Evolutionary conservation across 495 filamentous ascomycete species (phyloP).

Genomic region (Talaromyces stipitatus): DNA sequence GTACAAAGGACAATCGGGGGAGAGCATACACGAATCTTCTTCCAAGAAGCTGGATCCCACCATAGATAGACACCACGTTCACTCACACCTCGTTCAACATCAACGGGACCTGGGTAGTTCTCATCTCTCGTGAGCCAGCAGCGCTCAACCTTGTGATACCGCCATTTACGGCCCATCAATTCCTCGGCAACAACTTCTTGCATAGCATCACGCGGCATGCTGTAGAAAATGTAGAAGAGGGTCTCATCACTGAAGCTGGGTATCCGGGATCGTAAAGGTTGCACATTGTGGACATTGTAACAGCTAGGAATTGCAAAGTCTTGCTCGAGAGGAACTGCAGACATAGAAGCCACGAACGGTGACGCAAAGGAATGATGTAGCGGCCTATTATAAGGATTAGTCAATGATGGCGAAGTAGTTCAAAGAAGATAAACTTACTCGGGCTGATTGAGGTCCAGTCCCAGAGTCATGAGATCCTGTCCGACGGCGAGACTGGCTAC

Average conservation of each 20-base stretch:
- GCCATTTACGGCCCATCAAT: conserved; percentile 78
- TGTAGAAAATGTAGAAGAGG: conserved; percentile 92
- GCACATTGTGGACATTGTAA: conserved; percentile 82
- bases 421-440: conserved; percentile 52
- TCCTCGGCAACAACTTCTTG: conserved; percentile 81
- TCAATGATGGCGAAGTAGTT: no score
- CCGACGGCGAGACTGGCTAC: conserved; percentile 68
- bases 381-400: conserved; percentile 30
- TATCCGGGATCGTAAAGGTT: conserved; percentile 69
- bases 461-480: conserved; percentile 68
- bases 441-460: conserved; percentile 69
- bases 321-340: conserved; percentile 61
- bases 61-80: conserved; percentile 86
- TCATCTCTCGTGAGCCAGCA: conserved; percentile 91
- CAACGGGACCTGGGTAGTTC: conserved; percentile 54
- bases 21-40: conserved; percentile 65
- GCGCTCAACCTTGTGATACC: conserved; percentile 82
- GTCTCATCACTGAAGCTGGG: conserved; percentile 83
- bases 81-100: conserved; percentile 52
- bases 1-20: not conserved
- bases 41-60: conserved; percentile 80
- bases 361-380: conserved; percentile 59
- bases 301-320: conserved; percentile 74
- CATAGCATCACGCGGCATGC: conserved; percentile 71
- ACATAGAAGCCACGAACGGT: conserved; percentile 61